Evolutionary conservation across 495 filamentous ascomycete genomes (phyloP), one percentile per base, ranked within the genome.

Genomic region (Barbatosphaeria neglecta): DNA sequence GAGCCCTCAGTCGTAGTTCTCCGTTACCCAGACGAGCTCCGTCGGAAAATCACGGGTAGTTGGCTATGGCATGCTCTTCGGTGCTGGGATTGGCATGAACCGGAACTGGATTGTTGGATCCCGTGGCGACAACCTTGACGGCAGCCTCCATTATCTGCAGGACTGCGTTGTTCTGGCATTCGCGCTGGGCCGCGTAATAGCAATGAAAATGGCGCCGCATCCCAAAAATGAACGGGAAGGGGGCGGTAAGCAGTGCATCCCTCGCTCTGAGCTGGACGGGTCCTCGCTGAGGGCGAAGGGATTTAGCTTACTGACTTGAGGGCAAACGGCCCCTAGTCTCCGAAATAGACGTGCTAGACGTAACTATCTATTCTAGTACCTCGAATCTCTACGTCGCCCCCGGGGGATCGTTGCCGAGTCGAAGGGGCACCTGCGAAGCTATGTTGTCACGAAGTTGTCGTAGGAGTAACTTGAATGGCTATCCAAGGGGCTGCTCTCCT

Each of bases 121-220:
- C 41, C 15, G 24, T 11, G 15, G 28, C 28, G 9, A 13, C 28
- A 13, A 11, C 15, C 6, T 33, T 33, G 28, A 44, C 15, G 23
- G 23, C 19, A 19, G 25, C 42, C 25, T 44, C 24, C 42, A 44
- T 44, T 24, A 44, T 44, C 42, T 44, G 23, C 6, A 44, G 25
- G 22, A 44, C 9, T 17, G 42, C 42, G 24, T 27, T 31, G 15
- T 44, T 44, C n/a, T 44, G 23, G 24, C 42, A 44, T 31, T 44
- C 42, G 9, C 42, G 11, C 42, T 44, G 42, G 25, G 22, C 19
- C 10, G 42, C 27, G 24, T 44, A 44, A 24, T 44, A 44, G 4
- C 10, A 5, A 6, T 31, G 25, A 22, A 22, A 15, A 4, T 43
- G 9, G 28, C 15, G 28, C 28, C 9, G 28, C 28, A 33, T 33